These are phyloP conservation scores for Fusarium albosuccineum DNA, from an alignment of 2,329 filamentous ascomycete species.

Conservation along the genomic window DNA sequence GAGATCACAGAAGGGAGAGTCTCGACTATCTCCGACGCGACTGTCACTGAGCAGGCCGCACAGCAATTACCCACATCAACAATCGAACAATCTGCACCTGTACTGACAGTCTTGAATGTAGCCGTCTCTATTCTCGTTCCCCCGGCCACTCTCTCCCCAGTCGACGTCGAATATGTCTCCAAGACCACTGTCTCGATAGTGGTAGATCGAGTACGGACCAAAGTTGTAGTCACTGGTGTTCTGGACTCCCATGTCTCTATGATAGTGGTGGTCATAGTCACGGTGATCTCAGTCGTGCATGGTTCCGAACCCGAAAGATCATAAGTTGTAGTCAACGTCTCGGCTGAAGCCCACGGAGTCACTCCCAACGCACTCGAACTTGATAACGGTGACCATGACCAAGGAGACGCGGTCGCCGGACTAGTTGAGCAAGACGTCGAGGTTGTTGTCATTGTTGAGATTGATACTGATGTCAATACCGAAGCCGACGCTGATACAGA, in stretches of 20 bases:
- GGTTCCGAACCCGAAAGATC: slow-evolving; percentile 21
- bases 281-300: slow-evolving; percentile 44
- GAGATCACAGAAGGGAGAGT: slow-evolving; percentile 13
- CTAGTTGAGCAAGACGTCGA: slow-evolving; percentile 20
- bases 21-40: not conserved
- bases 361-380: slow-evolving; percentile 14
- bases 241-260: slow-evolving; percentile 43
- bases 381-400: slow-evolving; percentile 20
- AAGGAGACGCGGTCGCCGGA: slow-evolving; percentile 4
- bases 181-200: slow-evolving; percentile 42
- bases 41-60: slow-evolving; percentile 25
- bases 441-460: not conserved
- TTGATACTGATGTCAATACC: not conserved
- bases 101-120: slow-evolving; percentile 37
- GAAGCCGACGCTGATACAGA: not conserved
- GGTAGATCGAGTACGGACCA: slow-evolving; percentile 37
- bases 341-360: slow-evolving; percentile 18
- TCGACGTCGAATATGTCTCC: slow-evolving; percentile 47
- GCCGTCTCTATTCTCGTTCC: slow-evolving; percentile 40
- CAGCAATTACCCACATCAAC: slow-evolving; percentile 34
- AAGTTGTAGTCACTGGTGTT: slow-evolving; percentile 25
- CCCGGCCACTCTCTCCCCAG: slow-evolving; percentile 33
- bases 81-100: slow-evolving; percentile 26
- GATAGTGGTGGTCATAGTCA: slow-evolving; percentile 45
- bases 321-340: not conserved